Percentiles rank a stretch among this genome's conserved stretches.
Conservation (phyloP, 768 basidiomycete species). For the Suillus placidus region DNA sequence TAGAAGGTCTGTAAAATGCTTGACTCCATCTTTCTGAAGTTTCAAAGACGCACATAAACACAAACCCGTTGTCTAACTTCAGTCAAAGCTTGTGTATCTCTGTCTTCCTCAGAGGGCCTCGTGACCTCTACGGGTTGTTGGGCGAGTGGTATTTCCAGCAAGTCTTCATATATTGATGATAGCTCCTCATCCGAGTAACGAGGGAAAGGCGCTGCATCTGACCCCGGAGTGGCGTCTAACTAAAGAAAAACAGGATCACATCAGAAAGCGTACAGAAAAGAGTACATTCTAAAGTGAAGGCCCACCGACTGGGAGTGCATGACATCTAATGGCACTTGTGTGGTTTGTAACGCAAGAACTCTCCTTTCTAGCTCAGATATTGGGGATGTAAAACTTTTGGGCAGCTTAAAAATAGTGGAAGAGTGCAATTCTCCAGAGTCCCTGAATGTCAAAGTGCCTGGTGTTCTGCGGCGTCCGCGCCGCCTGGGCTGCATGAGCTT, state of each 20-base stretch:
- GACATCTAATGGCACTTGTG: neutral
- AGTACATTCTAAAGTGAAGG: neutral
- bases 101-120: conserved; percentile 11
- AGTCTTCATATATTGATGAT: conserved; percentile 42
- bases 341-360: conserved; percentile 4
- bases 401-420: neutral
- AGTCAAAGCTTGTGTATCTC: conserved; percentile 21
- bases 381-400: neutral
- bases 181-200: conserved; percentile 41
- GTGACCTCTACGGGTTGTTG: conserved; percentile 12
- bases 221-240: neutral
- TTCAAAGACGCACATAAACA: conserved; percentile 43
- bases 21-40: neutral
- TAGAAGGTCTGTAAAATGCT: conserved; percentile 27
- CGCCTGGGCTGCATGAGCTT: conserved; percentile 8
- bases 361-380: conserved; percentile 8
- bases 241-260: neutral
- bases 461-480: neutral
- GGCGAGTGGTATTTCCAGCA: conserved; percentile 35
- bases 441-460: neutral
- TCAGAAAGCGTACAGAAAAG: neutral
- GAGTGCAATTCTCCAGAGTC: neutral
- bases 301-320: neutral
- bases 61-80: conserved; percentile 37
- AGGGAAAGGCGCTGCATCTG: neutral